phyloP scores from a whole-genome alignment of 1,284 basidiomycete genomes.

The Sporisorium iseilematis-ciliati region DNA sequence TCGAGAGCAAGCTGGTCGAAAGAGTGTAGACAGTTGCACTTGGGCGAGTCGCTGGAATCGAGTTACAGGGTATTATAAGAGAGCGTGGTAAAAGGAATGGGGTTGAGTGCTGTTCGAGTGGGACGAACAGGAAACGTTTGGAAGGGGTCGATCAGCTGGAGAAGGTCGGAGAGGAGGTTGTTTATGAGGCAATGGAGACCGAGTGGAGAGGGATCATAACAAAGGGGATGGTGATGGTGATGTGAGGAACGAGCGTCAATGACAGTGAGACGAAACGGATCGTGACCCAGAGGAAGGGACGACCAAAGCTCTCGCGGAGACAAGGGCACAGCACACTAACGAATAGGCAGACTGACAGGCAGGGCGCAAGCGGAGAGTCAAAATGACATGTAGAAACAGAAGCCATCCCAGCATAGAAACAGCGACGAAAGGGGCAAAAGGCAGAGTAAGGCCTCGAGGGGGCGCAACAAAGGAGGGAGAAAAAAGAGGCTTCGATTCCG shows the following conservation, averaged over 20 bases:
- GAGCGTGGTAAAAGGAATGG: conserved; percentile 9
- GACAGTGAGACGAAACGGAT: neutral
- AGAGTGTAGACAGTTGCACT: neutral
- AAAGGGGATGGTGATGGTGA: neutral
- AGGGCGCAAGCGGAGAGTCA: conserved; percentile 18
- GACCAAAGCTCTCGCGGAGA: neutral
- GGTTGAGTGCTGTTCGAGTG: neutral
- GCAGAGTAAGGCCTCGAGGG: neutral
- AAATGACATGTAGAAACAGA: conserved; percentile 6
- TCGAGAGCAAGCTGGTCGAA: neutral
- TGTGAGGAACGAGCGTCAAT: too few relatives aligned
- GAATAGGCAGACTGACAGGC: conserved; percentile 14
- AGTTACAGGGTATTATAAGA: neutral
- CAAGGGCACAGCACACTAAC: neutral
- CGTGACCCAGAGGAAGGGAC: neutral
- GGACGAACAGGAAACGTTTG: neutral
- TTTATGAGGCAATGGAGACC: neutral
- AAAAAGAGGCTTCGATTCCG: conserved; percentile 1
- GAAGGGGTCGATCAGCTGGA: neutral
- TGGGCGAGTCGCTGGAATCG: neutral
- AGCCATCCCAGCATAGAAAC: neutral
- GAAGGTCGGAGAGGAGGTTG: neutral
- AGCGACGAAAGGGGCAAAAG: neutral
- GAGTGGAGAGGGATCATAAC: conserved; percentile 6
- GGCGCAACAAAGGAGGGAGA: neutral